Percentiles rank a stretch among this genome's conserved stretches.
Conservation (phyloP, 495 filamentous ascomycete genomes). For the Hypoxylon intermedium region DNA sequence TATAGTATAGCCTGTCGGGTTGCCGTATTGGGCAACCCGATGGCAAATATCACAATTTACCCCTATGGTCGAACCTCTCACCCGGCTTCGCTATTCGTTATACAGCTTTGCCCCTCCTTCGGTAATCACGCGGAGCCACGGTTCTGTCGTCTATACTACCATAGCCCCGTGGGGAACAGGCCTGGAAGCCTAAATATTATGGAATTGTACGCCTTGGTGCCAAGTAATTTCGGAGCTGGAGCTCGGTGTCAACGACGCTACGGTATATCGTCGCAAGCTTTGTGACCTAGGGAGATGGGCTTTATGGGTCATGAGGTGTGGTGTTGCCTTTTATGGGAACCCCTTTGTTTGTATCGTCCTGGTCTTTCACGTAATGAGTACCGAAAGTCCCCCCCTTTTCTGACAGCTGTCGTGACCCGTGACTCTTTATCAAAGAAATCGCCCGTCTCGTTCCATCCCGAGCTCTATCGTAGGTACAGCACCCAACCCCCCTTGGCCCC, state of each 20-base stretch:
- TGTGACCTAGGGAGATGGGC: slow-evolving; percentile 14
- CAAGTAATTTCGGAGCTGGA: slow-evolving; percentile 28
- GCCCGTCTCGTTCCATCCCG: background rate
- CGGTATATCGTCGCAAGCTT: slow-evolving; percentile 25
- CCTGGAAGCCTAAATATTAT: slow-evolving; percentile 34
- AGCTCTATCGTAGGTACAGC: background rate
- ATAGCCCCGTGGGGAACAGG: slow-evolving; percentile 30
- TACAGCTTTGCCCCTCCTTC: slow-evolving; percentile 31
- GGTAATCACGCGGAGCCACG: slow-evolving; percentile 29
- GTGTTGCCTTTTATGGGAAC: slow-evolving; percentile 36
- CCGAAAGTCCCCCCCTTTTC: slow-evolving; percentile 6
- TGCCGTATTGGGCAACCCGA: slow-evolving; percentile 40
- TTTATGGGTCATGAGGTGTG: slow-evolving; percentile 19
- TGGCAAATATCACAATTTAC: slow-evolving; percentile 36
- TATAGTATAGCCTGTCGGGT: slow-evolving; percentile 27
- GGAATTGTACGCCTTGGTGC: slow-evolving; percentile 22
- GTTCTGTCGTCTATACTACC: slow-evolving; percentile 17
- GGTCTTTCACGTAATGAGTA: slow-evolving; percentile 33
- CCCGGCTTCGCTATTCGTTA: slow-evolving; percentile 33
- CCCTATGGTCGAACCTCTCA: slow-evolving; percentile 24
- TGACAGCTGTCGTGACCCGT: slow-evolving; percentile 15
- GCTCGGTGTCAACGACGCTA: slow-evolving; percentile 7
- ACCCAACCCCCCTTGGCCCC: background rate
- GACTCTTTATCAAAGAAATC: slow-evolving; percentile 19
- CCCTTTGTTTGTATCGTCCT: slow-evolving; percentile 25